phyloP scores from a whole-genome alignment of 176 grass and related monocot species.

The Carex pumila region DNA sequence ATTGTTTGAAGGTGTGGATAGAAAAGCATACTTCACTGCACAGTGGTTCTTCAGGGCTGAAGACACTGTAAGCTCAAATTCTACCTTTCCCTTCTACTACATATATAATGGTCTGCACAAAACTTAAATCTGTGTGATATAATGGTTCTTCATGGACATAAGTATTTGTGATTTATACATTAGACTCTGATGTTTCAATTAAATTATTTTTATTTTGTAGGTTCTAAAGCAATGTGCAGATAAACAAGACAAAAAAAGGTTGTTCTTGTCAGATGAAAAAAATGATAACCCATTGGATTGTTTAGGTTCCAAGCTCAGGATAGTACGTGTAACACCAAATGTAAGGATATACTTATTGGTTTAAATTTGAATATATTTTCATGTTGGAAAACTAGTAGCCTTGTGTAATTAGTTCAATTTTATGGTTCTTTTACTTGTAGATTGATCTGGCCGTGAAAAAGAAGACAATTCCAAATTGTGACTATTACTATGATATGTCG shows the following conservation, averaged over 20 bases:
- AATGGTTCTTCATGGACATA: neutral
- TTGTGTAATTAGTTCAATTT: neutral
- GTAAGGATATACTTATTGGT: slow-evolving; percentile 26
- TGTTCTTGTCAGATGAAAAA: slow-evolving; percentile 84
- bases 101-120: neutral
- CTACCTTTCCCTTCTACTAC: neutral
- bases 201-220: slow-evolving; percentile 1
- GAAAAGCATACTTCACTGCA: slow-evolving; percentile 44
- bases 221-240: slow-evolving; percentile 28
- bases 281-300: slow-evolving; percentile 80
- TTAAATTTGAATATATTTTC: neutral
- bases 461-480: slow-evolving; percentile 32
- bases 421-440: slow-evolving; percentile 15
- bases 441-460: slow-evolving; percentile 39
- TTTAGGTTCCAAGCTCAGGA: slow-evolving; percentile 51
- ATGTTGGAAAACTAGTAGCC: neutral
- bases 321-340: slow-evolving; percentile 51
- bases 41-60: slow-evolving; percentile 73
- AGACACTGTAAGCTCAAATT: slow-evolving; percentile 44
- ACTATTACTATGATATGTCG: slow-evolving; percentile 82
- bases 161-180: neutral
- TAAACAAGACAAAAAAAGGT: slow-evolving; percentile 41
- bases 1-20: slow-evolving; percentile 53
- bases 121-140: neutral
- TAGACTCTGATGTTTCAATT: neutral